Conservation (phyloP, 805 yeast species). For the Yarrowia sp. region DNA sequence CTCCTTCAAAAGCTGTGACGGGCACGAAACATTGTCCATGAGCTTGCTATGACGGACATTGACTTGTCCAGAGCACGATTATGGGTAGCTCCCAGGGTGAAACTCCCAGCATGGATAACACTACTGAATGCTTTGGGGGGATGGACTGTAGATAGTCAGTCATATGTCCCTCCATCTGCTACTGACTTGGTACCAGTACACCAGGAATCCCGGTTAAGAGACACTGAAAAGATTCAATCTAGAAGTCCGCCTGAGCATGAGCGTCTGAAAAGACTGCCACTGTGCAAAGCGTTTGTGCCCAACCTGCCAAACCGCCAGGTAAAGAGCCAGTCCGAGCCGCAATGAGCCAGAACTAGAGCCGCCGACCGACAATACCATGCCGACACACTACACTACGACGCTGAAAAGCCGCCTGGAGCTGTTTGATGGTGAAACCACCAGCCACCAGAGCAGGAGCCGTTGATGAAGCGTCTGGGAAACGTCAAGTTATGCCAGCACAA, state of each 20-base stretch:
- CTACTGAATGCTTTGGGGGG: background rate
- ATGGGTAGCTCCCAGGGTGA: background rate
- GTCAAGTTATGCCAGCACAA: no score
- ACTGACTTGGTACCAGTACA: background rate
- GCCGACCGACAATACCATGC: background rate
- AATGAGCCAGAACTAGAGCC: no score
- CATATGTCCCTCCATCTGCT: background rate
- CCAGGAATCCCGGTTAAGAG: background rate
- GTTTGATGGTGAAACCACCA: background rate
- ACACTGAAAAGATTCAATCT: background rate
- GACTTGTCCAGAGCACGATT: no score
- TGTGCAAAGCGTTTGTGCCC: background rate
- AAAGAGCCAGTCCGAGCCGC: no score
- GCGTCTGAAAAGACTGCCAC: background rate
- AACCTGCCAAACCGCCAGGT: background rate
- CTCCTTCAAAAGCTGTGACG: background rate
- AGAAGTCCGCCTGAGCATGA: background rate
- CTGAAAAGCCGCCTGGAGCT: slow-evolving; percentile 2
- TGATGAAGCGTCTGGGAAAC: no score
- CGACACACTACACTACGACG: background rate
- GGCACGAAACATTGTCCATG: background rate
- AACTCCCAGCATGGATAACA: background rate
- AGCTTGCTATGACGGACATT: background rate
- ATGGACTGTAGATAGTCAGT: background rate
- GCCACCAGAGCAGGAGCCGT: background rate